phyloP scores from a whole-genome alignment of 768 basidiomycete genomes.

The Trametes cingulata region DNA sequence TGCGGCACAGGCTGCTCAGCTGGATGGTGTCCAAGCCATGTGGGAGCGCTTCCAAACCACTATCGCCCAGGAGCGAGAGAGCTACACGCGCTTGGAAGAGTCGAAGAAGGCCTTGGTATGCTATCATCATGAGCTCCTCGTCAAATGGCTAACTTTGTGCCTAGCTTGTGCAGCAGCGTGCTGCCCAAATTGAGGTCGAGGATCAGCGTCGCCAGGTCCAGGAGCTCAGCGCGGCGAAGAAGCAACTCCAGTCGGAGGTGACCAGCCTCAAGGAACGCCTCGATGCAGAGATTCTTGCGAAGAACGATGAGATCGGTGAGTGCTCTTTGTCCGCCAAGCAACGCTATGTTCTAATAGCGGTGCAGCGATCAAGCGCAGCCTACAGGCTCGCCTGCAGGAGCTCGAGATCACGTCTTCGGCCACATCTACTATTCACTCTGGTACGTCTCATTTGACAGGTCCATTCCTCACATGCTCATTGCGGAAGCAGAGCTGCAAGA shows the following conservation, averaged over 20 bases:
- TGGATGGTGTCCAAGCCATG: slow-evolving; percentile 63
- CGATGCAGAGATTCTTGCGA: slow-evolving; percentile 50
- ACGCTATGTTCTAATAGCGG: neutral
- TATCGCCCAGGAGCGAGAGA: slow-evolving; percentile 60
- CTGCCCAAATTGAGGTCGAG: slow-evolving; percentile 65
- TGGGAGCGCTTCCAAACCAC: slow-evolving; percentile 66
- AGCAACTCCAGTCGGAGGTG: slow-evolving; percentile 57
- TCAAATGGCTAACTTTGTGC: slow-evolving; percentile 1
- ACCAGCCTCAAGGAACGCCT: slow-evolving; percentile 55
- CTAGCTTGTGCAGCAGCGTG: slow-evolving; percentile 71
- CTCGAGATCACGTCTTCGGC: slow-evolving; percentile 60
- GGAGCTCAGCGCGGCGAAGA: slow-evolving; percentile 57
- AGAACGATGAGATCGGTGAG: slow-evolving; percentile 61
- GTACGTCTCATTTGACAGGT: slow-evolving; percentile 34
- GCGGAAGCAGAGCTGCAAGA: slow-evolving; percentile 56
- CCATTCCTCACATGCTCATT: neutral
- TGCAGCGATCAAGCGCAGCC: slow-evolving; percentile 57
- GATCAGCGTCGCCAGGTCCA: slow-evolving; percentile 61
- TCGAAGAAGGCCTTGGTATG: slow-evolving; percentile 69
- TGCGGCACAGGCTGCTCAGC: slow-evolving; percentile 60
- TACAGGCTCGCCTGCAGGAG: slow-evolving; percentile 62
- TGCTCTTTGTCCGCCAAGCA: neutral
- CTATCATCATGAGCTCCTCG: neutral
- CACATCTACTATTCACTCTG: slow-evolving; percentile 59
- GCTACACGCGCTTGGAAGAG: slow-evolving; percentile 64